Conservation (phyloP, 176 grass and related monocot genomes). For the Musa itinerans region DNA sequence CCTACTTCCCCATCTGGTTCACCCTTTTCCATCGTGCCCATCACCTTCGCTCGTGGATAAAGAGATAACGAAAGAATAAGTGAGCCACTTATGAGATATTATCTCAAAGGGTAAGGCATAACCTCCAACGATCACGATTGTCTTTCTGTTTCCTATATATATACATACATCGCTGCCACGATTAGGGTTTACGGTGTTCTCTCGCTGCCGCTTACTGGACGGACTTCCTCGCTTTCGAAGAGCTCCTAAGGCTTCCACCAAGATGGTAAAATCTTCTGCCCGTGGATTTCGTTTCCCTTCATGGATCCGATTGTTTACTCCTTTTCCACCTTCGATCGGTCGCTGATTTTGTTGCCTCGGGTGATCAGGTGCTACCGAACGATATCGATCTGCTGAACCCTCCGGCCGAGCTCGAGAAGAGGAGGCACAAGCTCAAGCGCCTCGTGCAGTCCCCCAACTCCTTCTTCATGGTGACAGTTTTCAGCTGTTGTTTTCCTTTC, state of each 20-base stretch:
- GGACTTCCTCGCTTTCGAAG: neutral
- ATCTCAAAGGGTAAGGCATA: no score
- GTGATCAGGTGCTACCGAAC: neutral
- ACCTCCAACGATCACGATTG: neutral
- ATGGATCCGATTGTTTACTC: neutral
- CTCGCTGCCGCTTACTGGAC: neutral
- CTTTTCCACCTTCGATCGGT: neutral
- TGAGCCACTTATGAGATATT: no score
- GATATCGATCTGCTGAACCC: neutral
- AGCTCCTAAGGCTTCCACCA: neutral
- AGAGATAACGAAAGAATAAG: no score
- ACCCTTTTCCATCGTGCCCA: no score
- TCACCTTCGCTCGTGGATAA: no score
- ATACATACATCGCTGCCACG: neutral
- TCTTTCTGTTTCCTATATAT: neutral
- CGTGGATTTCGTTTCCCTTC: neutral
- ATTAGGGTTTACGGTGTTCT: neutral
- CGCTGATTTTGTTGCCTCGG: neutral
- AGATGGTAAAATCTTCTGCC: neutral
- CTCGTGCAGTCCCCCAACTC: slow-evolving; percentile 3
- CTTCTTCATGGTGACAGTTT: neutral
- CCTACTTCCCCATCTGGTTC: no score
- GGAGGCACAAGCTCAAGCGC: slow-evolving; percentile 8
- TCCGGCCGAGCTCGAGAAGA: neutral
- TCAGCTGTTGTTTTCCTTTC: neutral